phyloP scores from a whole-genome alignment of 2,329 filamentous ascomycete species.

The Monilinia fructigena region DNA sequence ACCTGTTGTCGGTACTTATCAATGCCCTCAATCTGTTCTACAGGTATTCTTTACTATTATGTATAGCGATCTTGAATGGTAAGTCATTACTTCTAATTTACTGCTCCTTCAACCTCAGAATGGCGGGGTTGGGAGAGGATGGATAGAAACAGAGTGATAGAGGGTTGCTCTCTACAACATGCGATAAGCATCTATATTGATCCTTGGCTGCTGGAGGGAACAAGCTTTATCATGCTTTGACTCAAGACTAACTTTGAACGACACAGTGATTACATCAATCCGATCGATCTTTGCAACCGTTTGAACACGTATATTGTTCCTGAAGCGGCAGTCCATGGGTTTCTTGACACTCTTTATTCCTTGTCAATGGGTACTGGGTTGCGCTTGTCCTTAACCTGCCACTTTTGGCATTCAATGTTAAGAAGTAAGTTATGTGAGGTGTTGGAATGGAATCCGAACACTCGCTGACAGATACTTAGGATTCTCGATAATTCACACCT shows the following conservation, averaged over 20 bases:
- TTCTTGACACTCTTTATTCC: slow-evolving; percentile 91
- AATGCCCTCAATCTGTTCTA: slow-evolving; percentile 99
- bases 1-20: slow-evolving; percentile 95
- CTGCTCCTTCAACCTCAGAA: not conserved
- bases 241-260: slow-evolving; percentile 19
- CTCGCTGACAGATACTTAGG: slow-evolving; percentile 52
- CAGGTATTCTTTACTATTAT: slow-evolving; percentile 99
- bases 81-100: slow-evolving; percentile 43
- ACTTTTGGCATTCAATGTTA: slow-evolving; percentile 87
- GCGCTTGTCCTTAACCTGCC: slow-evolving; percentile 89
- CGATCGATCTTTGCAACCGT: slow-evolving; percentile 99
- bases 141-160: too few species aligned
- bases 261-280: slow-evolving; percentile 96
- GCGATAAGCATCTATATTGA: slow-evolving; percentile 10
- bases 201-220: not conserved
- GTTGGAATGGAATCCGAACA: not conserved
- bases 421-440: slow-evolving; percentile 71
- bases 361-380: slow-evolving; percentile 99
- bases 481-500: slow-evolving; percentile 97
- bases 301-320: slow-evolving; percentile 99
- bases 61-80: slow-evolving; percentile 99
- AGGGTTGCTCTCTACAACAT: not conserved
- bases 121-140: not conserved
- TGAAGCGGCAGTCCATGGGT: slow-evolving; percentile 94
- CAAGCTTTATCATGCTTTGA: not conserved